Conservation (phyloP, 495 filamentous ascomycete species). For the Aspergillus leporis region DNA sequence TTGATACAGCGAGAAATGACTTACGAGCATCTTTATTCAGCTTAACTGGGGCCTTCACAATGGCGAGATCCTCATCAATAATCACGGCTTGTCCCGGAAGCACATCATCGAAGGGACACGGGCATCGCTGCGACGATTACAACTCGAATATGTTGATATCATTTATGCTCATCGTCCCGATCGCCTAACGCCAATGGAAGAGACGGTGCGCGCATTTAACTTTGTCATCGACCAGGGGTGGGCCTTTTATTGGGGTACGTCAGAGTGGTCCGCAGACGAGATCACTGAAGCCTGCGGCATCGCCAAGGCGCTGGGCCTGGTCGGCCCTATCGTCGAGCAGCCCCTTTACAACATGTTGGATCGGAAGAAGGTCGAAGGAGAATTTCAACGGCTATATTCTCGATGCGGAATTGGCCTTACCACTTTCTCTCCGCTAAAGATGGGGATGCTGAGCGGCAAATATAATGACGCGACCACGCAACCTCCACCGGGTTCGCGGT, state of each 20-base stretch:
- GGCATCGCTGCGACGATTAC: conserved; percentile 65
- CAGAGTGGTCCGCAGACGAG: conserved; percentile 81
- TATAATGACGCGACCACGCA: conserved; percentile 61
- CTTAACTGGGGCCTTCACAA: conserved; percentile 67
- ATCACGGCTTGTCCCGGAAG: conserved; percentile 77
- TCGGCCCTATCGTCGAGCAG: conserved; percentile 83
- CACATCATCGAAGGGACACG: conserved; percentile 75
- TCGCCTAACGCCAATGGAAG: conserved; percentile 80
- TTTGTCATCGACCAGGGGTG: conserved; percentile 74
- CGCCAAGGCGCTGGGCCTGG: conserved; percentile 72
- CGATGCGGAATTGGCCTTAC: conserved; percentile 70
- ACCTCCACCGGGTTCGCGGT: conserved; percentile 36
- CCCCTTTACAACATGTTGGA: conserved; percentile 79
- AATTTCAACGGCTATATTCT: conserved; percentile 67
- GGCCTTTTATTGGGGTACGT: conserved; percentile 90
- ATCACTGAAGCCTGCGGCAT: conserved; percentile 74
- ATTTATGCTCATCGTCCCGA: conserved; percentile 87
- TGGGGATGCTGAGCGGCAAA: conserved; percentile 78
- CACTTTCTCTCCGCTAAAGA: conserved; percentile 69
- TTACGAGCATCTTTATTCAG: conserved; percentile 28
- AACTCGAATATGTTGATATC: conserved; percentile 71
- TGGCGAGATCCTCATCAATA: conserved; percentile 67
- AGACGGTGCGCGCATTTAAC: conserved; percentile 84
- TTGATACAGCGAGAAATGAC: not conserved
- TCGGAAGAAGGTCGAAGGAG: conserved; percentile 71